Conservation (phyloP, 2,329 filamentous ascomycete species). For the Microdochium trichocladiopsis region DNA sequence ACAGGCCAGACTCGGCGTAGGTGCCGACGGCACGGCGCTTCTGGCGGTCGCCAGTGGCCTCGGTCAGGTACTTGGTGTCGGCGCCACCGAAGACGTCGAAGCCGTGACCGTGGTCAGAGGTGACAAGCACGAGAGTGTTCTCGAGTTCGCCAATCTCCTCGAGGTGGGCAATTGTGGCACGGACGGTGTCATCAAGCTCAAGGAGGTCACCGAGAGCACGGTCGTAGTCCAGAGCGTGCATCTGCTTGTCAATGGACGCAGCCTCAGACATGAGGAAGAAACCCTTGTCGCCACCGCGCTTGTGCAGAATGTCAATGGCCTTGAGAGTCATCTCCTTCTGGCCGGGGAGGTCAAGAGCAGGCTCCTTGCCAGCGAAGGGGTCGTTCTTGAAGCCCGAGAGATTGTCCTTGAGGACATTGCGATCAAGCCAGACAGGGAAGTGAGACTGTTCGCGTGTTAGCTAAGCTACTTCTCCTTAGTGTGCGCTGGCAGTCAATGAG, state of each 20-base stretch:
- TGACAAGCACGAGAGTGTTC: constrained; percentile 72
- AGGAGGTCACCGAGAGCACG: constrained; percentile 78
- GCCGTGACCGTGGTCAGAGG: constrained; percentile 84
- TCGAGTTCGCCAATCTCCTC: constrained; percentile 58
- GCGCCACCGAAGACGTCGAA: constrained; percentile 81
- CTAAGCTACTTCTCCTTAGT: not conserved
- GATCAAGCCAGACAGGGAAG: constrained; percentile 80
- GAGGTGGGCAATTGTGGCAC: constrained; percentile 66
- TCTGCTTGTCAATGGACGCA: constrained; percentile 83
- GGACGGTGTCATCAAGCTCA: constrained; percentile 78
- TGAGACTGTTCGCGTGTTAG: constrained; percentile 18
- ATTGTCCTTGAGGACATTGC: constrained; percentile 72
- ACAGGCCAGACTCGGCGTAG: constrained; percentile 67
- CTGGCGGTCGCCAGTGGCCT: constrained; percentile 56
- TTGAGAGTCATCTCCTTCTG: constrained; percentile 88
- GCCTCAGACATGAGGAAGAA: constrained; percentile 88
- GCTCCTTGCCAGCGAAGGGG: constrained; percentile 55
- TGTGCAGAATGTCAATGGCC: constrained; percentile 71
- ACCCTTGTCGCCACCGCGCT: constrained; percentile 58
- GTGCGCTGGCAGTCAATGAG: not conserved
- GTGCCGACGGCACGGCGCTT: constrained; percentile 71
- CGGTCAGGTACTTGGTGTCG: constrained; percentile 69
- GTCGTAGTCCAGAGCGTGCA: constrained; percentile 81
- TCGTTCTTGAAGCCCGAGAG: constrained; percentile 59
- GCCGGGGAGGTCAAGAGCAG: constrained; percentile 70